Conservation (phyloP, 805 yeast species). For the Metschnikowia santaceciliae region DNA sequence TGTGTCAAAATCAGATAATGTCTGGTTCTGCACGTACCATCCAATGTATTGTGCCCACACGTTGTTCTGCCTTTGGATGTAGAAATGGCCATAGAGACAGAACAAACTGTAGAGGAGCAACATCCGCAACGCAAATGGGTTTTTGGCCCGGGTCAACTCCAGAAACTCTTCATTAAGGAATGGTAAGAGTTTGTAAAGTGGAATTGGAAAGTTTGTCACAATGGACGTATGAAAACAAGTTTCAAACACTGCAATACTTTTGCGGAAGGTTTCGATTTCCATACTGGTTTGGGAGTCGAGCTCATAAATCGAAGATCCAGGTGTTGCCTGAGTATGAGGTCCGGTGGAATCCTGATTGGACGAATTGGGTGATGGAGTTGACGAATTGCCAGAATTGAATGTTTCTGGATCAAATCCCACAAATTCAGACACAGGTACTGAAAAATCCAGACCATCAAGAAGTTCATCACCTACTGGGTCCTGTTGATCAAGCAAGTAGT, state of each 20-base stretch:
- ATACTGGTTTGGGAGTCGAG: slow-evolving; percentile 9
- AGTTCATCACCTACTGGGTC: slow-evolving; percentile 3
- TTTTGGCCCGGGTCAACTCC: slow-evolving; percentile 18
- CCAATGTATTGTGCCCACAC: slow-evolving; percentile 27
- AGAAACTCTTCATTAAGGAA: slow-evolving; percentile 16
- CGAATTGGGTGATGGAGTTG: neutral
- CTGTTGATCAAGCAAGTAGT: neutral
- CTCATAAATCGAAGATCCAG: neutral
- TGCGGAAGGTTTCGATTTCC: slow-evolving; percentile 8
- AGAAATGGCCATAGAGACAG: slow-evolving; percentile 20
- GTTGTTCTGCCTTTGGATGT: slow-evolving; percentile 19
- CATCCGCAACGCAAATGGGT: slow-evolving; percentile 25
- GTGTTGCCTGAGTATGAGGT: neutral
- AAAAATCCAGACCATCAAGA: slow-evolving; percentile 5
- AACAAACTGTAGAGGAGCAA: slow-evolving; percentile 21
- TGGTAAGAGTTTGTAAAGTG: slow-evolving; percentile 28
- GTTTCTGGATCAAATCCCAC: neutral
- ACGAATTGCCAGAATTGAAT: too few relatives aligned
- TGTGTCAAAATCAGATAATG: slow-evolving; percentile 6
- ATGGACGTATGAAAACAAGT: slow-evolving; percentile 13
- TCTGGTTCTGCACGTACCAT: slow-evolving; percentile 15
- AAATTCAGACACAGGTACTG: neutral
- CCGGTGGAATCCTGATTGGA: neutral
- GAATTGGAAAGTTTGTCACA: slow-evolving; percentile 25
- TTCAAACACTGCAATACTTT: slow-evolving; percentile 14